Conservation (phyloP, 1,284 basidiomycete species). For the Apiotrichum gracile region DNA sequence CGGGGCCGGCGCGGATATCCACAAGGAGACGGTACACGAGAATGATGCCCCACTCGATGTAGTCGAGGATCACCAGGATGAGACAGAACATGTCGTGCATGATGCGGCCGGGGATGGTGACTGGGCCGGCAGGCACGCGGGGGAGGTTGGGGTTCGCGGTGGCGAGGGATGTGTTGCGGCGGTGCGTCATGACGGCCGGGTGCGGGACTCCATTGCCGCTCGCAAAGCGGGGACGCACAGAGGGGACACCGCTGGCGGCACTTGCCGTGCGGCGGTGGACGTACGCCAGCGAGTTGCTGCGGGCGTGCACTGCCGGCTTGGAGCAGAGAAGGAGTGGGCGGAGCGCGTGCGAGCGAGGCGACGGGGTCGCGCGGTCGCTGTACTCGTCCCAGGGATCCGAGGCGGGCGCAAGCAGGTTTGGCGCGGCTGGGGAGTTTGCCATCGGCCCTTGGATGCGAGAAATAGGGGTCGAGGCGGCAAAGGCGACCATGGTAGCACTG, state of each 20-base stretch:
- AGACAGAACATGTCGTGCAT: constrained; percentile 29
- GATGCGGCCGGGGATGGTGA: constrained; percentile 24
- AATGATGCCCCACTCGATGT: constrained; percentile 27
- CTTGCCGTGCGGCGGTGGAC: not conserved
- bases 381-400: constrained; percentile 21
- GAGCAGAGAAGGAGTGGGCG: constrained; percentile 13
- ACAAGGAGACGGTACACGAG: constrained; percentile 23
- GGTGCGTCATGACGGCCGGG: constrained; percentile 3
- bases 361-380: constrained; percentile 14
- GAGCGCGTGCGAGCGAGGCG: constrained; percentile 8
- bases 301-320: constrained; percentile 5
- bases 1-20: constrained; percentile 26
- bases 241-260: not conserved
- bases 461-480: not conserved
- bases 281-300: constrained; percentile 3
- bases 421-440: not conserved
- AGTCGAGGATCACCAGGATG: constrained; percentile 23
- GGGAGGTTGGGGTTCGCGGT: not conserved
- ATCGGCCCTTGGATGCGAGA: not conserved
- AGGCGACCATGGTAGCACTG: not conserved
- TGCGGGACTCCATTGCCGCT: constrained; percentile 1
- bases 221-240: not conserved
- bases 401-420: constrained; percentile 3
- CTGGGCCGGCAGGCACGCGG: not conserved
- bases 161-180: not conserved